Evolutionary conservation across 1,284 basidiomycete species (phyloP).

Genomic region (Boletus calvinii): DNA sequence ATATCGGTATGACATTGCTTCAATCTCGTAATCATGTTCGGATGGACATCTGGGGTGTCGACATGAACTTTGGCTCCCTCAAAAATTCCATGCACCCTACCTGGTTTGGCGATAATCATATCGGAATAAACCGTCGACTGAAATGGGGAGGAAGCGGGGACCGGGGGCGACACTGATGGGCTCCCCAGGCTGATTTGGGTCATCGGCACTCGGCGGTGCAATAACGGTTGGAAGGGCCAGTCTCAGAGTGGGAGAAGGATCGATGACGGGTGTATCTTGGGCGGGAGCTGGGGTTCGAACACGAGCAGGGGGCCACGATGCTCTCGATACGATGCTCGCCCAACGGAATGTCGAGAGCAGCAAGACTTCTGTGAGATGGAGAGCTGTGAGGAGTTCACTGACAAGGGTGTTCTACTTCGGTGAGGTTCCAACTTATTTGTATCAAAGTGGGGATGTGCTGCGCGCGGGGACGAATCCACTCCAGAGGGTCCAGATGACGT

Average conservation of each 20-base stretch:
- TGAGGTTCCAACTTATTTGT: background rate
- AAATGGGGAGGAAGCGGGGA: slow-evolving; percentile 19
- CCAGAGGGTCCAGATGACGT: background rate
- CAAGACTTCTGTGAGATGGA: slow-evolving; percentile 19
- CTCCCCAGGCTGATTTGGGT: slow-evolving; percentile 15
- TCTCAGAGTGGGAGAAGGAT: background rate
- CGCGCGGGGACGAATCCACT: background rate
- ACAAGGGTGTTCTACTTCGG: slow-evolving; percentile 13
- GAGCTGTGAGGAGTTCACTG: slow-evolving; percentile 14
- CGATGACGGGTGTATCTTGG: background rate
- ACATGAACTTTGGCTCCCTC: slow-evolving; percentile 5
- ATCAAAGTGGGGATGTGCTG: background rate
- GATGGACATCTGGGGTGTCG: slow-evolving; percentile 6
- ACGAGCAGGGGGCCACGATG: slow-evolving; percentile 19
- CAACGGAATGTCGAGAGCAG: slow-evolving; percentile 8
- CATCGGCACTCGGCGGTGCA: slow-evolving; percentile 9
- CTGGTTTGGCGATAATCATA: slow-evolving; percentile 15
- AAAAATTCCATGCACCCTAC: slow-evolving; percentile 8
- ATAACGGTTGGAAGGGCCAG: background rate
- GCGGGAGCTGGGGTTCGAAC: slow-evolving; percentile 4
- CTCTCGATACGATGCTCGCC: slow-evolving; percentile 26
- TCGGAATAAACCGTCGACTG: slow-evolving; percentile 14
- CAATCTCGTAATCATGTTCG: slow-evolving; percentile 11
- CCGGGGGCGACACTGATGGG: background rate
- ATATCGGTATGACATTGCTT: slow-evolving; percentile 20